Evolutionary conservation across 306 rosid genomes (phyloP), one percentile per base, ranked within the genome.

Genomic region (Malus asiatica): DNA sequence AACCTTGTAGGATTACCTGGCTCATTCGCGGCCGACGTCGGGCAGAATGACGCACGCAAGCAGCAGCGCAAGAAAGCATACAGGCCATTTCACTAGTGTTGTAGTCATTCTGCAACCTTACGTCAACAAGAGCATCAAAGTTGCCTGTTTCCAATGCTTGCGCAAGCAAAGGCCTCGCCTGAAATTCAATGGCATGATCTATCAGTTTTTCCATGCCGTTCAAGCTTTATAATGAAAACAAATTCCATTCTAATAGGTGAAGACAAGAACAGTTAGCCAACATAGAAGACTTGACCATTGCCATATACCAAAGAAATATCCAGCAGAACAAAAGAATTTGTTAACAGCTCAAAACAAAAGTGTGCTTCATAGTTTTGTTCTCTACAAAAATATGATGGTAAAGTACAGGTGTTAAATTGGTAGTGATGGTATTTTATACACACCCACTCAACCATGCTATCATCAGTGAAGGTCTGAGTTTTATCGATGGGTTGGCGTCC

Each of bases 81-180:
- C 81, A 84, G 20, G 61, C 68, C 87, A 88, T 78, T 86, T 90
- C 92, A 7, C 60, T 70, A 16, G 70, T 25, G 78, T 84, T 64
- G 60, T 88, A 90, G 40, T 87, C 76, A 45, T 81, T 81, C 72
- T 81, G 83, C 84, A 88, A 76, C 83, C 73, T 79, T 40, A 75
- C 79, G 68, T 88, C 96, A 75, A 68, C 83, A 78, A 88, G 80
- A 63, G 64, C 81, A 62, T 74, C 83, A 8, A 90, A 79, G 76
- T 79, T 80, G 14, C 89, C 87, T 38, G 57, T 73, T 76, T 83
- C 90, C 74, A 84, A 46, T 73, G 87, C 89, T 84, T 84, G 83
- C 5, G 70, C 66, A 14, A 90, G 90, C 79, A 90, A 79, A 76
- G 96, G 96, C 79, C 90, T 86, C n/a, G 96, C 92, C 96, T 90